Base-by-base conservation (phyloP, 768 basidiomycete species). In the Boletus subparvulus region DNA sequence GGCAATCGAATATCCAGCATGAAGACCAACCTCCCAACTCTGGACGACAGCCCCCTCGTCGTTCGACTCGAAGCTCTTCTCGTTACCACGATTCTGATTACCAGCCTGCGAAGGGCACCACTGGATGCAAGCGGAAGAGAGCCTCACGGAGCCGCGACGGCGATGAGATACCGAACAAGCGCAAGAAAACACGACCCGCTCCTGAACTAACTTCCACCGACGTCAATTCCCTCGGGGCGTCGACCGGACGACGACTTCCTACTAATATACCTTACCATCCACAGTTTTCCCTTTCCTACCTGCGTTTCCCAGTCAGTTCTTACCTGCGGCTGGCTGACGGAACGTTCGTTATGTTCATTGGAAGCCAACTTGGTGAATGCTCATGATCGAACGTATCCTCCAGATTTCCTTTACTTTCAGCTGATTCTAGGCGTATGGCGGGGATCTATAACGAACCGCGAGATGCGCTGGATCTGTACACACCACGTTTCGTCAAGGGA, bases 401-500 rank as follows among this genome's bases (percentile, higher is more conserved):
- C 24, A 72, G 72, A 42, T 64, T 61, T 36, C 57, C 60, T 28
- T 36, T 63, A 3, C 61, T 63, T 49, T 11, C 57, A 33, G 24
- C 48, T 37, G 55, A 32, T 59, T 70, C 42, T 52, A 66, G 55
- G 42, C 68, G 68, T 17, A 55, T 69, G 7, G 68, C 71, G 28
- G 86, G 85, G 2, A 73, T 59, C 1, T 83, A 82, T 61, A 90
- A 91, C 55, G 73, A 78, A 30, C 86, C 89, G 1, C 80, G 85
- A 21, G 72, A 75, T 47, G 69, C 78, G 2, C 73, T 85, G 43
- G 90, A 92, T 64, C 73, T 93, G 11, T 93, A 93, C 63, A 90
- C 87, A 0, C 88, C 91, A 9, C 79, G 91, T 13, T 88, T 88
- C 61, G 86, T 88, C 43, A 84, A 80, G 61, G 90, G 90, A 4